Evolutionary conservation across 2,329 filamentous ascomycete species (phyloP).

Genomic region (Talaromyces amestolkiae): DNA sequence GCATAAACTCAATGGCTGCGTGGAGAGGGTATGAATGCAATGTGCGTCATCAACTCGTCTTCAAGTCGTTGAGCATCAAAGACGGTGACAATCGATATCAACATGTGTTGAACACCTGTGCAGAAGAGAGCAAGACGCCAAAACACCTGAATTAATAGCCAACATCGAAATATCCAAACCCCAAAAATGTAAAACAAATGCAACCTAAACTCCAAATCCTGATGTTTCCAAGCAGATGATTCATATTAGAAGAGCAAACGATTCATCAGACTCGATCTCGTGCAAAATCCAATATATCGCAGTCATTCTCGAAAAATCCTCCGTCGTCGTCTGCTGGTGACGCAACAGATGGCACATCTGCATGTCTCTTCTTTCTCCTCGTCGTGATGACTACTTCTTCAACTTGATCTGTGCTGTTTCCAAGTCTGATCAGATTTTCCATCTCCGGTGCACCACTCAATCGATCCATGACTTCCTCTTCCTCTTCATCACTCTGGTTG

Average conservation of each 20-base stretch:
- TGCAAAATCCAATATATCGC: slow-evolving; percentile 86
- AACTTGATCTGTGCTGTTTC: slow-evolving; percentile 56
- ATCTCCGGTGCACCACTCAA: slow-evolving; percentile 41
- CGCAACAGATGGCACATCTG: slow-evolving; percentile 27
- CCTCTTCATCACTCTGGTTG: slow-evolving; percentile 39
- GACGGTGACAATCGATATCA: neutral
- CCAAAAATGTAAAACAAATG: neutral
- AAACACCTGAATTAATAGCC: neutral
- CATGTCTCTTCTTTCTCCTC: slow-evolving; percentile 60
- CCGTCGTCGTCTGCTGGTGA: slow-evolving; percentile 56
- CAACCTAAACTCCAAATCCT: slow-evolving; percentile 10
- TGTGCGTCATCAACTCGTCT: neutral
- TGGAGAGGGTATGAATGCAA: slow-evolving; percentile 13
- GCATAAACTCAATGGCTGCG: neutral
- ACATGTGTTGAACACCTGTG: slow-evolving; percentile 15
- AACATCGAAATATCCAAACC: neutral
- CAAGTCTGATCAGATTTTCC: slow-evolving; percentile 52
- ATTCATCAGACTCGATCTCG: slow-evolving; percentile 50
- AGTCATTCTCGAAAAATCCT: slow-evolving; percentile 88
- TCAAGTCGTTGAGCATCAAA: slow-evolving; percentile 3
- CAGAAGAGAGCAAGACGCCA: neutral
- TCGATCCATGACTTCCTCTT: slow-evolving; percentile 28
- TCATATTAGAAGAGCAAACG: too few relatives aligned
- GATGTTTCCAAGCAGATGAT: neutral
- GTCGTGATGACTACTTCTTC: slow-evolving; percentile 83